A percentile compares a stretch with the other conserved stretches of the same genome.
Evolutionary conservation across 768 basidiomycete genomes (phyloP).

Genomic region (Hygrophorus pudorinus): DNA sequence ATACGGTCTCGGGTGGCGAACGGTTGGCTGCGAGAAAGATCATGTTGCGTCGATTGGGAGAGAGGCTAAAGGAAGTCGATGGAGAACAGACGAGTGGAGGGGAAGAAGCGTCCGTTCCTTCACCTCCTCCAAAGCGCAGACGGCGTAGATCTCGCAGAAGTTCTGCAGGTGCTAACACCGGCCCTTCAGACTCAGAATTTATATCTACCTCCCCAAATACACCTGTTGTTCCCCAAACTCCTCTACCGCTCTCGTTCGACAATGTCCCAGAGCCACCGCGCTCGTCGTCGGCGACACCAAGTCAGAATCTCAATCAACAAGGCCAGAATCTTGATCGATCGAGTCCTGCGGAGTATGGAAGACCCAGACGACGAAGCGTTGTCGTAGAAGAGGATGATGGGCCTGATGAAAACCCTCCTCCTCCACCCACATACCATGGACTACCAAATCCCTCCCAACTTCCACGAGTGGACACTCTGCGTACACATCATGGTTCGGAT

Average conservation of each 20-base stretch:
- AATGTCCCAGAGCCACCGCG: constrained; percentile 26
- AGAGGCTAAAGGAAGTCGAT: constrained; percentile 52
- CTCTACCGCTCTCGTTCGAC: constrained; percentile 34
- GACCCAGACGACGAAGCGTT: constrained; percentile 46
- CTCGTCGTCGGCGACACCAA: constrained; percentile 33
- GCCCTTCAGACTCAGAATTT: constrained; percentile 44
- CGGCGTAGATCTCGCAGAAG: constrained; percentile 43
- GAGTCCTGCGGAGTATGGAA: constrained; percentile 26
- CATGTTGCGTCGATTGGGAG: constrained; percentile 55
- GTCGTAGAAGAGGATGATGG: constrained; percentile 64
- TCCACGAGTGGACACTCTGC: constrained; percentile 21
- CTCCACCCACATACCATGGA: constrained; percentile 29
- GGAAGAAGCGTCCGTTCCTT: constrained; percentile 39
- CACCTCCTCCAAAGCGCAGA: constrained; percentile 34
- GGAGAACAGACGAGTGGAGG: constrained; percentile 50
- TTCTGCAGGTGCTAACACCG: constrained; percentile 33
- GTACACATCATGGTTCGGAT: constrained; percentile 42
- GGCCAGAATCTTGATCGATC: constrained; percentile 20
- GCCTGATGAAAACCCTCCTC: constrained; percentile 24
- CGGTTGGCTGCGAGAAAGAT: constrained; percentile 62
- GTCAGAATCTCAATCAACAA: constrained; percentile 24
- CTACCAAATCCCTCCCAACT: constrained; percentile 35
- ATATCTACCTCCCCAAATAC: constrained; percentile 47
- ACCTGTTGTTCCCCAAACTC: constrained; percentile 44
- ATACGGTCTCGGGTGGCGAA: constrained; percentile 77